Evolutionary conservation across 179 eudicot species (phyloP).

Genomic region (Camellia oleifera): DNA sequence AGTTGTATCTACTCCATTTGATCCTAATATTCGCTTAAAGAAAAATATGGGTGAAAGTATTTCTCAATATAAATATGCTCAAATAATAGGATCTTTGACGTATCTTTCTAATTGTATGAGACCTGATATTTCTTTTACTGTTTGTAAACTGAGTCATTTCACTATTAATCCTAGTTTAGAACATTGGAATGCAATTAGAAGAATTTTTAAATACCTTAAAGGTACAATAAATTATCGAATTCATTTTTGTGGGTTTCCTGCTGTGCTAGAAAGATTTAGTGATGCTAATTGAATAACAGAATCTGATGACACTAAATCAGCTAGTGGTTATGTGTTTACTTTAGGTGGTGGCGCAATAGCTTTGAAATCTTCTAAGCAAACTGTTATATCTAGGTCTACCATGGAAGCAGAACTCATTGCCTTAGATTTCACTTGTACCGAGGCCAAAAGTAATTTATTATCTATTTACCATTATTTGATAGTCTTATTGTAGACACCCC

Average conservation of each 20-base stretch:
- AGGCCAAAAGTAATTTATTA: not conserved
- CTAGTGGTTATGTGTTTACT: slow-evolving; percentile 6
- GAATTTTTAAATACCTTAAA: not conserved
- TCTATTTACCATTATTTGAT: too few species aligned
- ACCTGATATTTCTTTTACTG: not conserved
- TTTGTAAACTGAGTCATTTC: not conserved
- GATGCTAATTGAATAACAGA: not conserved
- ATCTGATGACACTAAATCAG: not conserved
- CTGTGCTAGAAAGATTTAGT: not conserved
- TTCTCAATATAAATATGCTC: slow-evolving; percentile 6
- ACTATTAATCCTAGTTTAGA: not conserved
- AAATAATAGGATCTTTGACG: not conserved
- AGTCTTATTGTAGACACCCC: not conserved
- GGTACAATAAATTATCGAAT: not conserved
- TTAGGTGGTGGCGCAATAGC: slow-evolving; percentile 1
- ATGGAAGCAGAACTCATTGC: not conserved
- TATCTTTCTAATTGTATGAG: not conserved
- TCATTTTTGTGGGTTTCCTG: not conserved
- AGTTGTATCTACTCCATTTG: not conserved
- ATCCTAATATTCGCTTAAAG: not conserved
- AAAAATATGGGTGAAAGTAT: not conserved
- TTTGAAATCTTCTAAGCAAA: not conserved
- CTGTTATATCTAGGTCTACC: not conserved
- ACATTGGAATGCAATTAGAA: not conserved
- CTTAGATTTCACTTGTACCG: not conserved